Evolutionary conservation across 352 stramenopile species (phyloP), one percentile per base, ranked within the genome.

Genomic region (Peronospora farinosa): DNA sequence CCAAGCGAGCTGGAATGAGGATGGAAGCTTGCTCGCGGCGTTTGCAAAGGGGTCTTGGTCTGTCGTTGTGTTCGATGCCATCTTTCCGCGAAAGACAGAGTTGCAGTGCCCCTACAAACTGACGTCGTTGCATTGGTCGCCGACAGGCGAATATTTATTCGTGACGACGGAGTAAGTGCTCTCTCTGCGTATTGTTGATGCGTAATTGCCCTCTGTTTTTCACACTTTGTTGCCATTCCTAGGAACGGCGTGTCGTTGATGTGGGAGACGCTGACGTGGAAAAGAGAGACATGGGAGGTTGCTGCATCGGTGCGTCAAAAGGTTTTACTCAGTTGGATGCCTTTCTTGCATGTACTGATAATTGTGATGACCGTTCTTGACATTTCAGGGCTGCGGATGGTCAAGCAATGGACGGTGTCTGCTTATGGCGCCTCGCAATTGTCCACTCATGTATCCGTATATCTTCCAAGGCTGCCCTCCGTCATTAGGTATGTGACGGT

Each of bases 71-170:
- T 74, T 83, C 49, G 80, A 91, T 53, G 50, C 60, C 10, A 66
- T 86, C 3, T 80, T 78, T 28, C 65, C 67, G 27, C 72, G 67
- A 13, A 66, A 58, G 19, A 76, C 80, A 5, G 75, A 88, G 56
- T 66, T 91, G 43, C 71, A 84, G 57, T 80, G 75, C 27, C 58
- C 71, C 8, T 65, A 79, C 31, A 63, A 61, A 27, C 56, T 86
- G 25, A 51, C 55, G 11, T 64, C 65, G 9, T 55, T 91, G 33
- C 60, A 86, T 51, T 91, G 80, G 80, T 88, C 75, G 38, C 80
- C 78, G n/a, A 86, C 73, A n/a, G 78, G 80, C 32, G 80, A 86
- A 50, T 91, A 88, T 71, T 72, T 91, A 67, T 88, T 88, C 56
- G 74, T 78, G 12, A 60, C 62, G 6, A 88, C 75, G 11, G 65